phyloP scores from a whole-genome alignment of 1,284 basidiomycete species.

The Rhodofomes roseus region DNA sequence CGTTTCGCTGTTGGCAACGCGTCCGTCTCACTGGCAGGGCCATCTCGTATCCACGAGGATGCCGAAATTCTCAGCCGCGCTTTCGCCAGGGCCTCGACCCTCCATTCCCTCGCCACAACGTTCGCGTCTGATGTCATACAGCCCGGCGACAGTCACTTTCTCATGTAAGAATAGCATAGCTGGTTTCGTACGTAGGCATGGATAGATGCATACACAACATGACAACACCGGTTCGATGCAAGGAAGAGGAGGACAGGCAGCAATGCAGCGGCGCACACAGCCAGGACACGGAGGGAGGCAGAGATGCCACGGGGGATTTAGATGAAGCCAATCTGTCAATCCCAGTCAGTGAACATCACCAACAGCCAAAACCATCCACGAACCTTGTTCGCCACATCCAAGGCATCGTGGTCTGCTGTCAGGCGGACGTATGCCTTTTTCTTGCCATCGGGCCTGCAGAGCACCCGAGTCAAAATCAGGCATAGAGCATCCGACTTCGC shows the following conservation, averaged over 20 bases:
- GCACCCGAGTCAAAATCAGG: neutral
- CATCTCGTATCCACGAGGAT: neutral
- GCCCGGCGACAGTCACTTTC: neutral
- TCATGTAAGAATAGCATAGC: constrained; percentile 5
- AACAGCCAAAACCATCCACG: constrained; percentile 20
- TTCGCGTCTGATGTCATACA: neutral
- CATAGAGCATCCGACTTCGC: neutral
- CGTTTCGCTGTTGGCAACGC: neutral
- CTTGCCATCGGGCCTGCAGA: constrained; percentile 87
- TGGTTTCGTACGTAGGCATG: constrained; percentile 10
- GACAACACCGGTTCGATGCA: neutral
- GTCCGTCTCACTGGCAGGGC: neutral
- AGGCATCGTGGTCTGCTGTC: constrained; percentile 93
- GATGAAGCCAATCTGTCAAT: constrained; percentile 74
- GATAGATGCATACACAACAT: constrained; percentile 11
- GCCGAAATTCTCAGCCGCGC: neutral
- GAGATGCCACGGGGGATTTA: constrained; percentile 30
- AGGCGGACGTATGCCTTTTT: constrained; percentile 99
- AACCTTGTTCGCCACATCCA: constrained; percentile 99
- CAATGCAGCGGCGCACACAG: neutral
- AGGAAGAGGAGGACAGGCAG: neutral
- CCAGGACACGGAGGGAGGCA: neutral
- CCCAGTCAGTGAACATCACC: neutral
- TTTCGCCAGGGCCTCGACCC: neutral
- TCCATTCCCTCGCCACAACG: neutral